phyloP scores from a whole-genome alignment of 2,329 filamentous ascomycete species.

The Onygena corvina region DNA sequence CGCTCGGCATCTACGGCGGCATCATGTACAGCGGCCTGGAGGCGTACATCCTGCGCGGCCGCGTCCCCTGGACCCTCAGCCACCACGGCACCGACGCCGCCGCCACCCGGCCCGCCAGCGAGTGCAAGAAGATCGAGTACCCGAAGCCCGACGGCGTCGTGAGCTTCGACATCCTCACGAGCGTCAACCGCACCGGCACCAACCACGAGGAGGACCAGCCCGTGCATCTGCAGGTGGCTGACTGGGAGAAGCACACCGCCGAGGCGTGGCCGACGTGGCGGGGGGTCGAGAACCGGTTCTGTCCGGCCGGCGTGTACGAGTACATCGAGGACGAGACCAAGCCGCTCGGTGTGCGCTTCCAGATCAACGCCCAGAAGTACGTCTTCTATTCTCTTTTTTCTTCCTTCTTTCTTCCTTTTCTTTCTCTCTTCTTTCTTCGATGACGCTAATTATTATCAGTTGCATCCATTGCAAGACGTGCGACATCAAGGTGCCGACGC shows the following conservation, averaged over 20 bases:
- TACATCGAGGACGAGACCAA: conserved; percentile 89
- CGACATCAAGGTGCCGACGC: conserved; percentile 92
- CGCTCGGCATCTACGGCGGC: conserved; percentile 78
- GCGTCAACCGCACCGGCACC: conserved; percentile 85
- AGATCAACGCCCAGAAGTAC: conserved; percentile 96
- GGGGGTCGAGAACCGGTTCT: conserved; percentile 92
- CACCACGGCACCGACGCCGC: conserved; percentile 68
- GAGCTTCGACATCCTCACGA: conserved; percentile 91
- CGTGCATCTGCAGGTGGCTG: conserved; percentile 84
- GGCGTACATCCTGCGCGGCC: conserved; percentile 74
- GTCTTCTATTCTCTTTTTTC: conserved; percentile 29
- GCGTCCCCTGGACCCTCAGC: conserved; percentile 80
- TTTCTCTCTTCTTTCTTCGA: background rate
- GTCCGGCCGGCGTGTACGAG: conserved; percentile 93
- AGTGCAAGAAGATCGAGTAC: conserved; percentile 84
- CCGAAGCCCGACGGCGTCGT: conserved; percentile 93
- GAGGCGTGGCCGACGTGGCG: conserved; percentile 77
- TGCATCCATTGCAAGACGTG: conserved; percentile 99
- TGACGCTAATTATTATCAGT: conserved; percentile 37
- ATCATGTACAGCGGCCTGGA: conserved; percentile 88
- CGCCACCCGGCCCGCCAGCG: conserved; percentile 65
- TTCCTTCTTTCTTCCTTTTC: background rate
- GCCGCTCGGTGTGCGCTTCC: conserved; percentile 79
- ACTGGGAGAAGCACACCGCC: conserved; percentile 83
- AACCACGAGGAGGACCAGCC: conserved; percentile 99